Evolutionary conservation across 176 grass and related monocot genomes (phyloP), one percentile per base, ranked within the genome.

Genomic region (Aegilops bicornis): DNA sequence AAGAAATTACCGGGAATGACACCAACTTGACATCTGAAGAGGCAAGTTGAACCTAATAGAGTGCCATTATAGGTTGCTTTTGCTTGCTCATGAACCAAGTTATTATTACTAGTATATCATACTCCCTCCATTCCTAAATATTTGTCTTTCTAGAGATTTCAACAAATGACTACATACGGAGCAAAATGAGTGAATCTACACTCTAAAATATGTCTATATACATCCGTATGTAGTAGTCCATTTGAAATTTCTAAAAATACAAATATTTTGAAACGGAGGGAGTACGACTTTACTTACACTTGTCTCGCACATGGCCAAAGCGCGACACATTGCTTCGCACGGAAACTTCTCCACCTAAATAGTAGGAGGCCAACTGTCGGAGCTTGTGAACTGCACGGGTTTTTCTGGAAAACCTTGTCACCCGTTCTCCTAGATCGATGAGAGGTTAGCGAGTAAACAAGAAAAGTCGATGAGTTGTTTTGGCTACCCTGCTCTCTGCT

Each of bases 271-370:
- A 27, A 27, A 27, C 27, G 27, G 27, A 27, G 27, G 27, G 27
- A 0, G 59, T 80, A 82, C 3, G 76, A 32, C 35, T 25, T 25
- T 54, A 16, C 69, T 82, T 8, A 12, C 42, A 69, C 13, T 23
- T 60, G 82, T 79, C 82, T 60, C 77, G 60, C 82, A 89, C 76
- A 85, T 89, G 82, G 42, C 69, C 24, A 58, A 59, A 80, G 24
- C 30, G 3, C 40, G 8, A 6, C 6, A 36, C 23, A 5, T 84
- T 89, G 76, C 82, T 89, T 72, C 11, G 30, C n/a, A 66, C 4
- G 22, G 10, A 39, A 36, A 85, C 0, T 70, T 19, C 23, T 23
- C 22, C 8, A 1, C 12, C 12, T 9, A 82, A 82, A 69, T 10
- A 33, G 10, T 7, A 68, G n/a, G 11, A 32, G 8, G 45, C 70